A percentile compares a stretch with the other conserved stretches of the same genome.
These are phyloP conservation scores for Stipa capillata DNA, from an alignment of 176 grass and related monocot species.

Conservation along the genomic window DNA sequence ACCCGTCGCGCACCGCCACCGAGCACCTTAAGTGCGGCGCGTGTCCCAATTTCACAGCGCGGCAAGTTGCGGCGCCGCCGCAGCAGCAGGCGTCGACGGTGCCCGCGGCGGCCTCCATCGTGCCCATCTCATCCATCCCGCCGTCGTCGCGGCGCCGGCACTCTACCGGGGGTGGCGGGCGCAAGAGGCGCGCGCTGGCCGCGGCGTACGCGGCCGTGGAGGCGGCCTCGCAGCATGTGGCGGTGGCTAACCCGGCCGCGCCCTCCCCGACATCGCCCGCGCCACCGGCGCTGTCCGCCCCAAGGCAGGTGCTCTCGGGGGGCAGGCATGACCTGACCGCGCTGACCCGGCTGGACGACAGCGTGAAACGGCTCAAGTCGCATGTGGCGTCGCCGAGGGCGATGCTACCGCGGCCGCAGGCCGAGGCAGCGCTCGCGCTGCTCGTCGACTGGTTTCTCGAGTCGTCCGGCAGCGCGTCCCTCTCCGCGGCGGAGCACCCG, in stretches of 20 bases:
- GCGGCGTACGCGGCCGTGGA: too few species aligned
- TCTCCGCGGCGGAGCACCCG: constrained; percentile 50
- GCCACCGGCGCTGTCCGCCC: constrained; percentile 8
- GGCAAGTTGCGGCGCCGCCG: background rate
- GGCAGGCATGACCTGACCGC: constrained; percentile 45
- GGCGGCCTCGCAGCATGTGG: background rate
- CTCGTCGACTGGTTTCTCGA: constrained; percentile 83
- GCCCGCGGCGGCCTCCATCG: background rate
- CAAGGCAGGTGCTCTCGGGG: constrained; percentile 35
- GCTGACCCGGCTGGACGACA: constrained; percentile 51
- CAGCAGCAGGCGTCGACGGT: background rate
- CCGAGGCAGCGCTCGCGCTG: constrained; percentile 46
- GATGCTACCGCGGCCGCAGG: constrained; percentile 41
- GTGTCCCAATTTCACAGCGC: constrained; percentile 48
- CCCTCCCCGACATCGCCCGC: constrained; percentile 21
- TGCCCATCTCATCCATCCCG: constrained; percentile 31
- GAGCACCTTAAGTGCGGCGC: constrained; percentile 67
- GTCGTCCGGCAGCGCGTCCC: constrained; percentile 46
- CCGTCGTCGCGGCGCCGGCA: constrained; percentile 22
- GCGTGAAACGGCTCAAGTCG: constrained; percentile 57
- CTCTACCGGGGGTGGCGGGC: background rate
- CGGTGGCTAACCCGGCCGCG: background rate
- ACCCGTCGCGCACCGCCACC: constrained; percentile 58
- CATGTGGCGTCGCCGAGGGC: constrained; percentile 26
- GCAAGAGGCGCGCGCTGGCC: constrained; percentile 17